These are phyloP conservation scores for Ascochyta rabiei DNA, from an alignment of 2,329 filamentous ascomycete species.

Conservation along the genomic window DNA sequence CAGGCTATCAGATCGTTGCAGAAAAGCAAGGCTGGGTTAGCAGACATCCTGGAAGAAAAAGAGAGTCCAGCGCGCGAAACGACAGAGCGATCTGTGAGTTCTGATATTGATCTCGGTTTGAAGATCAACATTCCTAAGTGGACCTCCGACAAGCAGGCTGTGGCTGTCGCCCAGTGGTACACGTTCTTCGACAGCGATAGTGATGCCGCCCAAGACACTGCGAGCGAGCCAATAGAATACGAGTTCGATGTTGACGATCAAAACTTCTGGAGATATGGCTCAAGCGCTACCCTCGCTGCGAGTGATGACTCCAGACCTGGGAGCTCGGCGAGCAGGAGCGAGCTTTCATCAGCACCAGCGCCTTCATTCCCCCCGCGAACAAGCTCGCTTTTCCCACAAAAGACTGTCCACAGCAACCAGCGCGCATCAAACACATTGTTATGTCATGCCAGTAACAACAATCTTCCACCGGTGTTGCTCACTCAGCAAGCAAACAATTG, in stretches of 20 bases:
- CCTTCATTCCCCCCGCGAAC: background rate
- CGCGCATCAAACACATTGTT: too few relatives aligned
- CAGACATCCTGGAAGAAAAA: slow-evolving; percentile 6
- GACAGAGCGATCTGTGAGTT: background rate
- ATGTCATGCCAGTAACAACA: background rate
- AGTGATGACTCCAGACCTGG: background rate
- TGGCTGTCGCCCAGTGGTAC: background rate
- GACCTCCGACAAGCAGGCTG: background rate
- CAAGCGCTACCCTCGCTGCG: background rate
- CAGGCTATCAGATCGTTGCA: background rate
- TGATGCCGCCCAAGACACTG: background rate
- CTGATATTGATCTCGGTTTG: background rate
- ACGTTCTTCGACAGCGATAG: background rate
- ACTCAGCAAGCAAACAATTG: too few relatives aligned
- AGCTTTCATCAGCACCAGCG: background rate
- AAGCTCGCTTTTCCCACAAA: background rate
- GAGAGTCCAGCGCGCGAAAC: background rate
- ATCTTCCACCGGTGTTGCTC: background rate
- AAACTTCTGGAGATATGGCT: background rate
- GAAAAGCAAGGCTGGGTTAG: background rate
- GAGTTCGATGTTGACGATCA: background rate
- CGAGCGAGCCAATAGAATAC: background rate
- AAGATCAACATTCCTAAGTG: background rate
- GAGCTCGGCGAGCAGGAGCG: background rate
- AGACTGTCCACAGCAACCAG: background rate